Conservation (phyloP, 805 yeast genomes). For the Monosporozyma unispora region DNA sequence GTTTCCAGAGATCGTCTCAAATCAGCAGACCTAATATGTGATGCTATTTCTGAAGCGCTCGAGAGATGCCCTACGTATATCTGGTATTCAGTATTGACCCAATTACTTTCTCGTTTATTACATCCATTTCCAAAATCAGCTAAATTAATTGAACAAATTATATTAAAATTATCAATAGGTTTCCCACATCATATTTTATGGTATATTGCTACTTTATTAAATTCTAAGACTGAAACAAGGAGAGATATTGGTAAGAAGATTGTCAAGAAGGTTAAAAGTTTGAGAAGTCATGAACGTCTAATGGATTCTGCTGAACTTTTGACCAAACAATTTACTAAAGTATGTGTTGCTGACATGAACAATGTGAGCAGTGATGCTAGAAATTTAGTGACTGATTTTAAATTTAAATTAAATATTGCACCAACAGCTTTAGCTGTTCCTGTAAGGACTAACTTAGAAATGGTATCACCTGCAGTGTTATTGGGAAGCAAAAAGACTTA, state of each 20-base stretch:
- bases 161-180: conserved; percentile 45
- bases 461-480: conserved; percentile 47
- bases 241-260: conserved; percentile 39
- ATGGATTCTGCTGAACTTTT: conserved; percentile 18
- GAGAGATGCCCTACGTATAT: conserved; percentile 42
- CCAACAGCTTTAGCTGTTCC: conserved; percentile 64
- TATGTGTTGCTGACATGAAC: conserved; percentile 23
- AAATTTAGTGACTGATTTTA: conserved; percentile 33
- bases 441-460: conserved; percentile 57
- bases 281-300: conserved; percentile 15
- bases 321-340: conserved; percentile 16
- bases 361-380: conserved; percentile 20
- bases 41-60: conserved; percentile 38
- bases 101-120: conserved; percentile 67
- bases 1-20: conserved; percentile 14
- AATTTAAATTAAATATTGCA: conserved; percentile 33
- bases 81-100: conserved; percentile 84
- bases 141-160: conserved; percentile 46
- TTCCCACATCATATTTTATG: conserved; percentile 86
- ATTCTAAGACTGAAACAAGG: conserved; percentile 46
- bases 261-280: conserved; percentile 21
- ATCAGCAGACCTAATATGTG: conserved; percentile 39
- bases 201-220: conserved; percentile 52
- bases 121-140: conserved; percentile 53
- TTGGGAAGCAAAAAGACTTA: conserved; percentile 32